Percentiles rank a stretch among this genome's conserved stretches.
Evolutionary conservation across 768 basidiomycete species (phyloP).

Genomic region (Hebeloma cylindrosporum): DNA sequence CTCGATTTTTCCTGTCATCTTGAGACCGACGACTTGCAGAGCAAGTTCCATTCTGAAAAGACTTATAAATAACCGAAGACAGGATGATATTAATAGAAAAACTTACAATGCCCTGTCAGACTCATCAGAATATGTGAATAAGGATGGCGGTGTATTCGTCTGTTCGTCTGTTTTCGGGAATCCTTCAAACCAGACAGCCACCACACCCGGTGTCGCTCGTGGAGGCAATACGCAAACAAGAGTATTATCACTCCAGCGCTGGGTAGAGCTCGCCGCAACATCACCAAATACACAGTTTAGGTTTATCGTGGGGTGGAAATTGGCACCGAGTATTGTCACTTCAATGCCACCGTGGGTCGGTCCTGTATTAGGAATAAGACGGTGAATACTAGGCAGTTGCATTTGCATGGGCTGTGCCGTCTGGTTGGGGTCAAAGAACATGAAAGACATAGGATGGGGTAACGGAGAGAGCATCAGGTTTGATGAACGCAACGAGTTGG

Average conservation of each 20-base stretch:
- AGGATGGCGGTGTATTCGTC: conserved; percentile 46
- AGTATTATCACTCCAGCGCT: conserved; percentile 91
- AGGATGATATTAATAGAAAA: conserved; percentile 5
- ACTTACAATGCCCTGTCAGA: conserved; percentile 86
- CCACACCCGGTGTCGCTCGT: conserved; percentile 74
- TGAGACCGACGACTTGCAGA: conserved; percentile 90
- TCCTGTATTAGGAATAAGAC: conserved; percentile 80
- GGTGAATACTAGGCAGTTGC: conserved; percentile 74
- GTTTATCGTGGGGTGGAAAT: conserved; percentile 76
- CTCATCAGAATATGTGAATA: conserved; percentile 91
- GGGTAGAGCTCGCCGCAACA: conserved; percentile 75
- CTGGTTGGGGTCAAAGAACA: conserved; percentile 60
- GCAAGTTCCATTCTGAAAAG: conserved; percentile 86
- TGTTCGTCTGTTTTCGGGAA: conserved; percentile 60
- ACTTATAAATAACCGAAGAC: conserved; percentile 10
- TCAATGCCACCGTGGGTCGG: conserved; percentile 93
- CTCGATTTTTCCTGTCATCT: conserved; percentile 95
- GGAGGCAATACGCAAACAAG: conserved; percentile 92
- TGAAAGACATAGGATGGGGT: conserved; percentile 46
- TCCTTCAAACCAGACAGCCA: conserved; percentile 87
- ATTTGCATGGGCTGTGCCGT: conserved; percentile 46
- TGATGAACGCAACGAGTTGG: conserved; percentile 13
- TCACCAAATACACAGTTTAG: conserved; percentile 87
- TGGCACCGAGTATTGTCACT: conserved; percentile 89
- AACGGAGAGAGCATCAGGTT: conserved; percentile 23